Percentiles rank a stretch among this genome's conserved stretches.
Conservation (phyloP, 108 stramenopile genomes). For the Fistulifera pelliculosa region DNA sequence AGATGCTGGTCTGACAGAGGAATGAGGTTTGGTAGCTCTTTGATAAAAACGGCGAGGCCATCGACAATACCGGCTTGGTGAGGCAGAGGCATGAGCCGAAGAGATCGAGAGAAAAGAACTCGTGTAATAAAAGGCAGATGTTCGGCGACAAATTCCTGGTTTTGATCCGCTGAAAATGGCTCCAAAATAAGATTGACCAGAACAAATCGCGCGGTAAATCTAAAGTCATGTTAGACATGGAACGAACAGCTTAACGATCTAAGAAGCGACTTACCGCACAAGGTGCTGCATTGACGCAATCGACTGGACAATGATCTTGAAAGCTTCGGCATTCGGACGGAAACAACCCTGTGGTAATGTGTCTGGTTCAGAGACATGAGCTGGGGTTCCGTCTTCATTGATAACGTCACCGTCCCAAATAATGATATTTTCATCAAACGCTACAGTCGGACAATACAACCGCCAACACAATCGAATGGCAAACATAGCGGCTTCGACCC, state of each 20-base stretch:
- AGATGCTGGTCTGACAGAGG: conserved; percentile 58
- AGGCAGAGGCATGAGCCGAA: conserved; percentile 62
- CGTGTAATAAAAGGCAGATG: conserved; percentile 24
- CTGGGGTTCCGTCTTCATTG: neutral
- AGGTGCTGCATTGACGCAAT: conserved; percentile 59
- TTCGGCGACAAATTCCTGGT: neutral
- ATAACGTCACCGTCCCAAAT: neutral
- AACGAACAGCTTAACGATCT: no score
- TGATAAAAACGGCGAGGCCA: conserved; percentile 49
- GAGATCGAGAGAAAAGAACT: conserved; percentile 56
- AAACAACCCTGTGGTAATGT: neutral
- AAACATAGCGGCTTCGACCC: conserved; percentile 47
- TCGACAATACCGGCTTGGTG: conserved; percentile 72
- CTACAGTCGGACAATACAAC: conserved; percentile 36
- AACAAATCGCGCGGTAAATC: conserved; percentile 4
- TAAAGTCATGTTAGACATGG: neutral
- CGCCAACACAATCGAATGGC: conserved; percentile 37
- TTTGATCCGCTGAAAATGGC: neutral
- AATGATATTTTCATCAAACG: conserved; percentile 3
- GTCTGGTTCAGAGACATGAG: neutral
- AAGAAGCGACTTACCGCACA: conserved; percentile 45
- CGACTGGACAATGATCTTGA: conserved; percentile 48
- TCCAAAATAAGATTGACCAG: neutral
- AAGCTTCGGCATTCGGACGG: conserved; percentile 18
- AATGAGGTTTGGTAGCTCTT: conserved; percentile 43